phyloP scores from a whole-genome alignment of 306 rosid species.

The Herpetospermum pedunculosum region DNA sequence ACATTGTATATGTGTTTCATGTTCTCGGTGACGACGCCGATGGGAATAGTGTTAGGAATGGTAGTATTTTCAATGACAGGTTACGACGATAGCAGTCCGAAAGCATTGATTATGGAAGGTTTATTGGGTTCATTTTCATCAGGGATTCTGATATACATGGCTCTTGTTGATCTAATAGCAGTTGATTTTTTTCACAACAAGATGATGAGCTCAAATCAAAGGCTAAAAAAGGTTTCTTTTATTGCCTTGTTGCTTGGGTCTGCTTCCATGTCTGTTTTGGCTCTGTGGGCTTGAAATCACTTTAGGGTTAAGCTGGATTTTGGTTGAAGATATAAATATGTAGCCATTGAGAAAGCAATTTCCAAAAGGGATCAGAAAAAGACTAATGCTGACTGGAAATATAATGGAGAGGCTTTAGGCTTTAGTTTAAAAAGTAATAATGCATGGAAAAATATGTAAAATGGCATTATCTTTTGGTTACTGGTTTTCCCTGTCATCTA shows the following conservation, averaged over 20 bases:
- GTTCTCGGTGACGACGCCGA: slow-evolving; percentile 90
- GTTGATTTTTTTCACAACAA: slow-evolving; percentile 91
- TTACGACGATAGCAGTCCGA: slow-evolving; percentile 66
- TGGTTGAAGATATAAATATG: background rate
- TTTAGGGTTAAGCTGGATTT: background rate
- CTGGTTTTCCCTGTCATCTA: background rate
- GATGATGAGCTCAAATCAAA: slow-evolving; percentile 42
- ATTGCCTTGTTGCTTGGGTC: slow-evolving; percentile 76
- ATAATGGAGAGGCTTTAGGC: slow-evolving; percentile 31
- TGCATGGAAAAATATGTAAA: background rate
- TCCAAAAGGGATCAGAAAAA: too few species aligned
- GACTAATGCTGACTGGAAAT: too few species aligned
- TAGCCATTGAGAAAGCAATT: background rate
- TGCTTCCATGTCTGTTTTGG: slow-evolving; percentile 71
- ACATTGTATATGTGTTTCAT: slow-evolving; percentile 83
- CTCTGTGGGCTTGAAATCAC: slow-evolving; percentile 61
- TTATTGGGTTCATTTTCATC: slow-evolving; percentile 78
- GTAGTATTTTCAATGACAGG: slow-evolving; percentile 62
- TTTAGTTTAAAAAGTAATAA: slow-evolving; percentile 9
- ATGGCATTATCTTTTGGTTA: background rate
- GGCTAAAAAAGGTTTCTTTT: slow-evolving; percentile 49
- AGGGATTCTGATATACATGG: slow-evolving; percentile 89
- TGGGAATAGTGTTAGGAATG: slow-evolving; percentile 87
- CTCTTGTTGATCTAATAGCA: slow-evolving; percentile 81
- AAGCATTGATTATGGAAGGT: slow-evolving; percentile 80